Base-by-base conservation (phyloP, 2,329 filamentous ascomycete species). In the Hymenotorrendiella dingleyae region DNA sequence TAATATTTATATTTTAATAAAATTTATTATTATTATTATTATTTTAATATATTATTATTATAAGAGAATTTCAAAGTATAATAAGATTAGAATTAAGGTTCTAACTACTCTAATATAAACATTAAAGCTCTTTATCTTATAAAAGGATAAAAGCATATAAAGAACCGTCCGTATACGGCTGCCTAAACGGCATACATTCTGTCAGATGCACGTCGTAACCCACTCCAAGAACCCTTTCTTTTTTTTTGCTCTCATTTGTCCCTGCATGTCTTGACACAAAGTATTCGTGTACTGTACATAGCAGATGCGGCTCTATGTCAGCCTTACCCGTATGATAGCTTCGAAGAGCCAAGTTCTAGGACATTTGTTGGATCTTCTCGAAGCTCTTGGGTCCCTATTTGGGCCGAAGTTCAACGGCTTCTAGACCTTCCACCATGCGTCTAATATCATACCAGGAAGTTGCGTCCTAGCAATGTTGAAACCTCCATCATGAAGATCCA, bases 171-270 rank as follows among this genome's bases (percentile, higher is more conserved):
- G n/a, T n/a, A n/a, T n/a, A n/a, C n/a, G n/a, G n/a, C n/a, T n/a
- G n/a, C n/a, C n/a, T n/a, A n/a, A n/a, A n/a, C n/a, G n/a, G n/a
- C n/a, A n/a, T n/a, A n/a, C n/a, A n/a, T n/a, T n/a, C n/a, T n/a
- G n/a, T n/a, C 22, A 28, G 22, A 37, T 46, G 38, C 38, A 37
- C 33, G 33, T 42, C 43, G 38, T 46, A 34, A 42, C 19, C 22
- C 33, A 26, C 9, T 30, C 38, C 26, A 38, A 42, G 38, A 34
- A n/a, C 17, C 16, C n/a, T 41, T 24, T 11, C 21, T 26, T 19
- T n/a, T 29, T 19, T 21, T 20, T 36, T 34, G 14, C 39, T 14
- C 32, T n/a, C 20, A 42, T 35, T 41, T 30, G 26, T 42, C 42
- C 43, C 43, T 46, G 43, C 38, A 27, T 46, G 21, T 28, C 16